Conservation (phyloP, 2,329 filamentous ascomycete species). For the Clathrospora elynae region DNA sequence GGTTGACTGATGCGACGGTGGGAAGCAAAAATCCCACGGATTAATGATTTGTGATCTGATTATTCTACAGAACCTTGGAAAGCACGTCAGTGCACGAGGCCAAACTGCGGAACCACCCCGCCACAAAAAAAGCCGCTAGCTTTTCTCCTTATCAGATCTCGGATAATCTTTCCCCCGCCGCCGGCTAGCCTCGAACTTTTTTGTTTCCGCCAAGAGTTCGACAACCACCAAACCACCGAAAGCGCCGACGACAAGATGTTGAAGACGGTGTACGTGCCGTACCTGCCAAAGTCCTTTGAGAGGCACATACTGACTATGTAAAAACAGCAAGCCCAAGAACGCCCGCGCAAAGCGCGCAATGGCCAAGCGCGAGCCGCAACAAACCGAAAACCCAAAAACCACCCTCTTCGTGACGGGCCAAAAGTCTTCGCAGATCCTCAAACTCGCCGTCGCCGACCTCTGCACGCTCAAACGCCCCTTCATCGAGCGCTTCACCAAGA, state of each 20-base stretch:
- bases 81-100: slow-evolving; percentile 20
- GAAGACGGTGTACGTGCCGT: slow-evolving; percentile 42
- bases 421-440: slow-evolving; percentile 78
- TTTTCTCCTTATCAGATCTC: slow-evolving; percentile 18
- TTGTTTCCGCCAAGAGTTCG: slow-evolving; percentile 30
- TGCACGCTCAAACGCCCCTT: slow-evolving; percentile 82
- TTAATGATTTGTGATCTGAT: slow-evolving; percentile 7
- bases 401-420: slow-evolving; percentile 89
- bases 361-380: slow-evolving; percentile 89
- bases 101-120: slow-evolving; percentile 16
- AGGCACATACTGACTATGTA: too few relatives aligned
- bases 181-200: slow-evolving; percentile 17
- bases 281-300: too few relatives aligned
- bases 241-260: slow-evolving; percentile 32
- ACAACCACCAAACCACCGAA: slow-evolving; percentile 14
- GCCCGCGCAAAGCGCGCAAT: slow-evolving; percentile 94
- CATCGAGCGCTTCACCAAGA: slow-evolving; percentile 92
- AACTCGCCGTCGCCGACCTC: slow-evolving; percentile 84
- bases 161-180: slow-evolving; percentile 16
- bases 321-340: slow-evolving; percentile 73
- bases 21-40: too few relatives aligned
- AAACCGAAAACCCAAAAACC: slow-evolving; percentile 85
- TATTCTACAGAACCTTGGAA: slow-evolving; percentile 7
- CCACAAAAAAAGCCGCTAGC: slow-evolving; percentile 7
- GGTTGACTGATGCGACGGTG: background rate